Evolutionary conservation across 1,139 yeast species (phyloP).

Genomic region (Kazachstania sp.): DNA sequence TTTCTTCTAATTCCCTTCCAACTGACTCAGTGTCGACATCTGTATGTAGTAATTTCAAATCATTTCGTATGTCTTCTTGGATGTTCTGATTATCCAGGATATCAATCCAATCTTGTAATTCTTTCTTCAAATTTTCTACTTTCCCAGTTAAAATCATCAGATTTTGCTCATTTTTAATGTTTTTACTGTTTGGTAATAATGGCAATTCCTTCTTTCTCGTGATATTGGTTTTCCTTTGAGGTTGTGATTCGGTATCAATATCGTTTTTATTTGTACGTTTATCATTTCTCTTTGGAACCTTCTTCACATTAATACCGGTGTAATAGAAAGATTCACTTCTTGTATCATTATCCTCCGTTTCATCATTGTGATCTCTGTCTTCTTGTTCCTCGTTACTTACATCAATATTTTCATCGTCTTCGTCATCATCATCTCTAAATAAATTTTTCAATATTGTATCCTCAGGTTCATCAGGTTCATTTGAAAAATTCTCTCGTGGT

Average conservation of each 20-base stretch:
- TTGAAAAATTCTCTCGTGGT: conserved; percentile 1
- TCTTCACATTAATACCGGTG: conserved; percentile 6
- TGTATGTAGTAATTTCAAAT: conserved; percentile 1
- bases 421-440: conserved; percentile 19
- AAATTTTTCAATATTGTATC: conserved; percentile 23
- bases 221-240: conserved; percentile 1
- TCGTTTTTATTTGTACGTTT: background rate
- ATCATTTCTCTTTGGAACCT: conserved; percentile 3
- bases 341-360: conserved; percentile 15
- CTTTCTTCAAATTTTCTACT: conserved; percentile 17
- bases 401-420: conserved; percentile 1
- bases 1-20: background rate
- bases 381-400: background rate
- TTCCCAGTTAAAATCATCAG: conserved; percentile 18
- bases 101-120: conserved; percentile 24
- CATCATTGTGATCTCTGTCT: conserved; percentile 19
- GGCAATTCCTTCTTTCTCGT: conserved; percentile 2
- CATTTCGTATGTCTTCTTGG: conserved; percentile 14
- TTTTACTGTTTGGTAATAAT: conserved; percentile 26
- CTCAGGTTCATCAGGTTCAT: conserved; percentile 11
- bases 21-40: background rate
- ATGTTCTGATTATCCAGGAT: conserved; percentile 17
- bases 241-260: background rate
- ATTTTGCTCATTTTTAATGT: conserved; percentile 26
- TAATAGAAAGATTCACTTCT: conserved; percentile 10